Evolutionary conservation across 2,329 filamentous ascomycete genomes (phyloP).

Genomic region (Penicillium corylophilum): DNA sequence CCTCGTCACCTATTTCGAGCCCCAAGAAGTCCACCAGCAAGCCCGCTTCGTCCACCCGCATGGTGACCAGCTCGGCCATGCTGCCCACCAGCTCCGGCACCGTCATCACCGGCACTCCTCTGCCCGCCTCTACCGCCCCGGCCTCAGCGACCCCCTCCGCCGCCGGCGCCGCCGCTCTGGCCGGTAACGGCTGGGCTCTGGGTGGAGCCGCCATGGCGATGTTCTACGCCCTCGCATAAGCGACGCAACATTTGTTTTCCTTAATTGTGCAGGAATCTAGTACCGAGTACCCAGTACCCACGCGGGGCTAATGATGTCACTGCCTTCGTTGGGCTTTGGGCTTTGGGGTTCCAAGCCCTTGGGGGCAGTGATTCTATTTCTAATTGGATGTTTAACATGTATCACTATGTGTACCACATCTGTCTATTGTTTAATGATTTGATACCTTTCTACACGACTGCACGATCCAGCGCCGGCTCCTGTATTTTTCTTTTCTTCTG

Average conservation of each 20-base stretch:
- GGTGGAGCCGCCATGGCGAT: conserved; percentile 29
- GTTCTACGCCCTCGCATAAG: conserved; percentile 28
- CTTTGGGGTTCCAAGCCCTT: conserved; percentile 1
- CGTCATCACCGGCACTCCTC: conserved; percentile 13
- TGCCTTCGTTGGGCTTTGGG: background rate
- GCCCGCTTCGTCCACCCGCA: conserved; percentile 12
- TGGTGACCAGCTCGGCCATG: conserved; percentile 12
- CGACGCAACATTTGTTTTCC: background rate
- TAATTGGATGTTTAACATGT: conserved; percentile 19
- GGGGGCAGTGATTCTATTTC: conserved; percentile 14
- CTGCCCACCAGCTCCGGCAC: conserved; percentile 5
- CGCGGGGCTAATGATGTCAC: background rate
- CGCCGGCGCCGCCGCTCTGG: conserved; percentile 25
- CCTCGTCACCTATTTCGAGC: conserved; percentile 8
- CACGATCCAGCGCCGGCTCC: conserved; percentile 23
- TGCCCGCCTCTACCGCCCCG: conserved; percentile 7
- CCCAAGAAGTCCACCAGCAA: conserved; percentile 18
- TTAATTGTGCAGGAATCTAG: background rate
- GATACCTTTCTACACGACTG: conserved; percentile 28
- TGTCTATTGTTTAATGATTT: conserved; percentile 25
- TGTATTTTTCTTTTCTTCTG: conserved; percentile 11
- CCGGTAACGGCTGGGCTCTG: conserved; percentile 24
- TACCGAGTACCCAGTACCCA: background rate
- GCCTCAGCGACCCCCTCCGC: conserved; percentile 10
- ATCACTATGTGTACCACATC: conserved; percentile 18